A percentile compares a stretch with the other conserved stretches of the same genome.
These are phyloP conservation scores for Pseudogymnoascus sp. DNA, from an alignment of 2,329 filamentous ascomycete genomes.

Conservation along the genomic window DNA sequence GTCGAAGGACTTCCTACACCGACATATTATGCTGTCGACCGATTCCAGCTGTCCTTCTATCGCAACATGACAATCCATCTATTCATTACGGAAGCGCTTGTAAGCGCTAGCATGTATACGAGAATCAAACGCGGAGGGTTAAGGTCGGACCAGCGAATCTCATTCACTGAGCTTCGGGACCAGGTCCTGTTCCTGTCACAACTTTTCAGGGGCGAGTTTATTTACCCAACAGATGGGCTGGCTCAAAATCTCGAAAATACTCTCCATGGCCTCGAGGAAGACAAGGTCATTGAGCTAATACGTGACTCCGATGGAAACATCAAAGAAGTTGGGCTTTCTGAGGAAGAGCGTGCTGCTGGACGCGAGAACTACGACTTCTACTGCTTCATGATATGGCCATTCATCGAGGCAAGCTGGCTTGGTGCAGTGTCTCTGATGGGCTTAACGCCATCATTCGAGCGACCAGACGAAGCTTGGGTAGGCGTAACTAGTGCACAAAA, in stretches of 20 bases:
- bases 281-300: conserved; percentile 67
- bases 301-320: conserved; percentile 51
- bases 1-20: conserved; percentile 77
- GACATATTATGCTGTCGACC: conserved; percentile 90
- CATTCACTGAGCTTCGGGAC: conserved; percentile 63
- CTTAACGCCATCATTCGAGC: conserved; percentile 62
- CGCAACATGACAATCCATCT: conserved; percentile 99
- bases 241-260: conserved; percentile 75
- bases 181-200: conserved; percentile 89
- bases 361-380: conserved; percentile 98
- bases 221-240: conserved; percentile 84
- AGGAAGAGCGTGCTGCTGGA: conserved; percentile 68
- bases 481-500: conserved; percentile 72
- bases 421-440: conserved; percentile 84
- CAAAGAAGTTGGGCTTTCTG: conserved; percentile 66
- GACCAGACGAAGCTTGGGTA: conserved; percentile 64
- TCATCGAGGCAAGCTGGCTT: conserved; percentile 91
- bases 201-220: conserved; percentile 93
- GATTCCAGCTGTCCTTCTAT: conserved; percentile 97
- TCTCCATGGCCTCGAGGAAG: conserved; percentile 67
- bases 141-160: conserved; percentile 70
- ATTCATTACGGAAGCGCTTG: conserved; percentile 87
- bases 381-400: conserved; percentile 97
- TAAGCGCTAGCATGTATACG: conserved; percentile 86
- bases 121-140: conserved; percentile 87